Base-by-base conservation (phyloP, 345 rosid species). In the Turnera subulata region DNA sequence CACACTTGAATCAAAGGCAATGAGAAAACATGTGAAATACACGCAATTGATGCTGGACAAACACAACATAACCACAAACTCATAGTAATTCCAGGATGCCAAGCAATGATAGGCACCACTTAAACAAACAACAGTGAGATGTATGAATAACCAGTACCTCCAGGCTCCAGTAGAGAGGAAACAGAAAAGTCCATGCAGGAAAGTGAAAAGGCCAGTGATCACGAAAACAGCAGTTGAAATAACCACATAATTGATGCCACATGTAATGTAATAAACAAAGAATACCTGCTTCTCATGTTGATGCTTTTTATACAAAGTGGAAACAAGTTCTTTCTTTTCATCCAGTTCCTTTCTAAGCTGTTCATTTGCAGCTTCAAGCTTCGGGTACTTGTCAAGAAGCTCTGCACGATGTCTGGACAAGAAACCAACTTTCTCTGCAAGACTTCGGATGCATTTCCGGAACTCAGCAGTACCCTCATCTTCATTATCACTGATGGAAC, bases 281-380 rank as follows among this genome's bases (percentile, higher is more conserved):
- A 37, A 19, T 73, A 94, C 99, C 99, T 90, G 99, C 76, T 90
- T 90, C 81, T 87, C 97, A 57, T 78, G 86, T 73, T 87, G 97
- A 72, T 79, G 97, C 75, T 90, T 94, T 22, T 84, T 71, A 66
- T 80, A 88, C 66, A 90, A 57, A n/a, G 89, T 81, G 70, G 85
- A 79, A 54, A 82, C 80, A 53, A 84, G 77, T 75, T 88, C 93
- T 59, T 83, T 81, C 78, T 90, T 90, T 58, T 80, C 96, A 53
- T 84, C 88, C 67, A 90, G 55, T 39, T 90, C 96, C 77, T 85
- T 90, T 69, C 67, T 79, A 47, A 89, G 84, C 69, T 74, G 81
- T 71, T 84, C 95, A 56, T 85, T 82, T 53, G 77, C 72, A 56
- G 77, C 76, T 71, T 94, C 96, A 61, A 84, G 72, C 45, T 82